Evolutionary conservation across 2,329 filamentous ascomycete species (phyloP).

Genomic region (Neobulgaria alba): DNA sequence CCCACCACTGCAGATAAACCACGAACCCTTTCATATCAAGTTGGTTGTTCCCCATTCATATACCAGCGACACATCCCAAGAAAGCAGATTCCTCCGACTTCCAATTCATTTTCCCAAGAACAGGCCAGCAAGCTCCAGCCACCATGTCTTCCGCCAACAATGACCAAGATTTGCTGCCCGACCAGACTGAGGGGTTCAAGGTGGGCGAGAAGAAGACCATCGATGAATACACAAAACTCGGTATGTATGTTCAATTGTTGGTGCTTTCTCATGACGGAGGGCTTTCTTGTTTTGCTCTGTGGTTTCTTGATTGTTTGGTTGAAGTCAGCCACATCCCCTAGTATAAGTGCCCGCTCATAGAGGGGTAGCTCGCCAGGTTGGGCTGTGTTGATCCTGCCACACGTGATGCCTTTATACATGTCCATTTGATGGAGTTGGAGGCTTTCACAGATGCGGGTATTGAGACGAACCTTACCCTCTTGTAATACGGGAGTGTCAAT

Average conservation of each 20-base stretch:
- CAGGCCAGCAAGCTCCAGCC: slow-evolving; percentile 2
- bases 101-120: not conserved
- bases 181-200: slow-evolving; percentile 94
- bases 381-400: not conserved
- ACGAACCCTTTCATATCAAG: slow-evolving; percentile 1
- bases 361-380: not conserved
- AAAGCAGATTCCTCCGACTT: not conserved
- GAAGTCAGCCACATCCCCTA: too few relatives aligned
- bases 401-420: too few relatives aligned
- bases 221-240: slow-evolving; percentile 88
- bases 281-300: too few relatives aligned
- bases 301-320: too few relatives aligned
- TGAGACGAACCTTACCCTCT: too few relatives aligned
- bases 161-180: slow-evolving; percentile 75
- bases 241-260: too few relatives aligned
- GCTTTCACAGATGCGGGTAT: too few relatives aligned
- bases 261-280: too few relatives aligned
- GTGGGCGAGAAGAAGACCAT: slow-evolving; percentile 98
- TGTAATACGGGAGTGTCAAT: too few relatives aligned
- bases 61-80: not conserved
- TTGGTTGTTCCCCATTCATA: not conserved
- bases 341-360: too few relatives aligned
- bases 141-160: slow-evolving; percentile 38
- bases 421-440: too few relatives aligned
- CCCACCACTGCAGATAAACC: slow-evolving; percentile 11